Percentiles rank a stretch among this genome's conserved stretches.
Evolutionary conservation across 495 filamentous ascomycete species (phyloP).

Genomic region (Neurospora sp.): DNA sequence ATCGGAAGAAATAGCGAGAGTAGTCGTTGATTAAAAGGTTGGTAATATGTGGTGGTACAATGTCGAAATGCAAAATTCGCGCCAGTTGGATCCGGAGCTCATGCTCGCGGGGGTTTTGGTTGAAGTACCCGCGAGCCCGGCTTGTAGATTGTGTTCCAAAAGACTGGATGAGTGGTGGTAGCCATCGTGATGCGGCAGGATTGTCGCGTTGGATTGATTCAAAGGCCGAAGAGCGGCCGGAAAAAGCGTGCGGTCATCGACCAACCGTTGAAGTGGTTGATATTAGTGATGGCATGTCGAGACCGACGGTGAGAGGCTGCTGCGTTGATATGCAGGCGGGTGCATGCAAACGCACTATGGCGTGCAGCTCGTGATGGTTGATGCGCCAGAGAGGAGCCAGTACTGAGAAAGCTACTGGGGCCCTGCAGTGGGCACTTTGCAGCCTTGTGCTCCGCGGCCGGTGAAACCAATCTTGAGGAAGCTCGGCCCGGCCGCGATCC

Average conservation of each 20-base stretch:
- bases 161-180: not conserved
- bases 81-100: not conserved
- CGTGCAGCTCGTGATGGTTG: conserved; percentile 10
- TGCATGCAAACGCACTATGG: conserved; percentile 10
- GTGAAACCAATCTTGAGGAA: not conserved
- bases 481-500: conserved; percentile 11
- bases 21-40: conserved; percentile 21
- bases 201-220: not conserved
- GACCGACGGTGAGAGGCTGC: conserved; percentile 4
- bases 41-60: conserved; percentile 23
- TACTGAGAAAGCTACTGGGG: conserved; percentile 6
- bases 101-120: not conserved
- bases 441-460: conserved; percentile 13
- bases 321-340: conserved; percentile 3
- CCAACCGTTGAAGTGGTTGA: not conserved
- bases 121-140: not conserved
- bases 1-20: conserved; percentile 4
- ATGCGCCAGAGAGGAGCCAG: conserved; percentile 8
- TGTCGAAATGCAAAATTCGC: not conserved
- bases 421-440: conserved; percentile 5
- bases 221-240: not conserved
- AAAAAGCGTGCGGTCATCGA: not conserved
- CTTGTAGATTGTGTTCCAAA: not conserved
- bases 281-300: conserved; percentile 2
- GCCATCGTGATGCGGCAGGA: not conserved